phyloP scores from a whole-genome alignment of 345 rosid genomes.

The Gynandropsis gynandra region DNA sequence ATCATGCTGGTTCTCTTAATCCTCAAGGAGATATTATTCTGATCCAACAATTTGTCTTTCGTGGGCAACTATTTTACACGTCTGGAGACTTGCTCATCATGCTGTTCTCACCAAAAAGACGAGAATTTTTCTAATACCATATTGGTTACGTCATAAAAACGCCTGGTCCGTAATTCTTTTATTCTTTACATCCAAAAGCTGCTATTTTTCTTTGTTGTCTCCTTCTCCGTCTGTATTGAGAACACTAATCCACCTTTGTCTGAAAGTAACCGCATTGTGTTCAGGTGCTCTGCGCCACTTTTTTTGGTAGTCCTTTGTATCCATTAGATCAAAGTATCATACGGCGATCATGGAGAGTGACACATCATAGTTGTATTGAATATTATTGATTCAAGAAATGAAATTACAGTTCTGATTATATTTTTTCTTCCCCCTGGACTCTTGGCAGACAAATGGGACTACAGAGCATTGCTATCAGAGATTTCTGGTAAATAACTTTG shows the following conservation, averaged over 20 bases:
- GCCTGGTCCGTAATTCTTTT: conserved; percentile 9
- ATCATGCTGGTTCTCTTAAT: conserved; percentile 82
- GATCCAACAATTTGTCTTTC: conserved; percentile 20
- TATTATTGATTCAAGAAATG: too few relatives aligned
- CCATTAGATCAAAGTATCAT: too few relatives aligned
- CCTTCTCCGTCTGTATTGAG: neutral
- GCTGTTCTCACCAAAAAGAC: neutral
- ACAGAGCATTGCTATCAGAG: too few relatives aligned
- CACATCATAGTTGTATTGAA: too few relatives aligned
- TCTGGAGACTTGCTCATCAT: neutral
- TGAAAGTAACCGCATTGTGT: neutral
- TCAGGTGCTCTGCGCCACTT: neutral
- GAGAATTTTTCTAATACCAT: neutral
- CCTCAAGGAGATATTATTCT: conserved; percentile 68
- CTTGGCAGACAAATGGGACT: conserved; percentile 9
- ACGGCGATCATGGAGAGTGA: too few relatives aligned
- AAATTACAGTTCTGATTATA: too few relatives aligned
- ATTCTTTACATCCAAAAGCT: conserved; percentile 12
- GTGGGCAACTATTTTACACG: neutral
- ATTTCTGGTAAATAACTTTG: too few relatives aligned
- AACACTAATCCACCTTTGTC: neutral
- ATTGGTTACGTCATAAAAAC: conserved; percentile 13
- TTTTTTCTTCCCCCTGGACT: neutral
- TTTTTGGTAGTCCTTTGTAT: too few relatives aligned
- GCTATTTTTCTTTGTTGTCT: neutral